Evolutionary conservation across 2,329 filamentous ascomycete genomes (phyloP).

Genomic region (Penicillium sp.): DNA sequence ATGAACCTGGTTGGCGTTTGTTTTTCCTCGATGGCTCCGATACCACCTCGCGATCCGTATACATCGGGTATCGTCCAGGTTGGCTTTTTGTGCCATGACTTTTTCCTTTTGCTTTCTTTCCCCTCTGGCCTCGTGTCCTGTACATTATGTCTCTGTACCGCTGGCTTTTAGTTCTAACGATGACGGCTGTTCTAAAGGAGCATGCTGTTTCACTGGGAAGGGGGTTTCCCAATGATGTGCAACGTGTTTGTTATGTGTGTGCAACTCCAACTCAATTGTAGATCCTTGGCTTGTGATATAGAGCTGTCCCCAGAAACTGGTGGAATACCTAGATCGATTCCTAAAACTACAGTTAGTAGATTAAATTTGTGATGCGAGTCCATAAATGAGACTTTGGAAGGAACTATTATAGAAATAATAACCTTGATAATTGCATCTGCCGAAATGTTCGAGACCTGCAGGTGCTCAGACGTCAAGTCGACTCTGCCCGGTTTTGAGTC

Average conservation of each 20-base stretch:
- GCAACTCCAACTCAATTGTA: background rate
- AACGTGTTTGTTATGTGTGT: slow-evolving; percentile 1
- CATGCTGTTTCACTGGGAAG: slow-evolving; percentile 1
- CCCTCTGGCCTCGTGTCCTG: slow-evolving; percentile 13
- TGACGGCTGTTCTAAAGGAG: slow-evolving; percentile 19
- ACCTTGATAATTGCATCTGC: background rate
- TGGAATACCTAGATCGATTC: too few relatives aligned
- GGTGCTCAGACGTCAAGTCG: background rate
- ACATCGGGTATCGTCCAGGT: slow-evolving; percentile 9
- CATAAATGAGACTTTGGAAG: too few relatives aligned
- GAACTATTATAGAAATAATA: background rate
- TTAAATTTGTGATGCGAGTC: too few relatives aligned
- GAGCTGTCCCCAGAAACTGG: too few relatives aligned
- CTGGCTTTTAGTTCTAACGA: slow-evolving; percentile 23
- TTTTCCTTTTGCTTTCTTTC: slow-evolving; percentile 7
- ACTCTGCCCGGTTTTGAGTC: slow-evolving; percentile 1
- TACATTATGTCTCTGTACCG: slow-evolving; percentile 23
- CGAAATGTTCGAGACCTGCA: too few relatives aligned
- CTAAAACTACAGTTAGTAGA: too few relatives aligned
- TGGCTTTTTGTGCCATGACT: slow-evolving; percentile 7
- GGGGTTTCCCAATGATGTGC: slow-evolving; percentile 7
- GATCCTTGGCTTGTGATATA: too few relatives aligned
- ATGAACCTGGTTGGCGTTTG: slow-evolving; percentile 27
- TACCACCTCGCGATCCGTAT: slow-evolving; percentile 9
- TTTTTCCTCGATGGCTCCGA: slow-evolving; percentile 7